Base-by-base conservation (phyloP, 2,329 filamentous ascomycete species). In the Alternaria sp. region DNA sequence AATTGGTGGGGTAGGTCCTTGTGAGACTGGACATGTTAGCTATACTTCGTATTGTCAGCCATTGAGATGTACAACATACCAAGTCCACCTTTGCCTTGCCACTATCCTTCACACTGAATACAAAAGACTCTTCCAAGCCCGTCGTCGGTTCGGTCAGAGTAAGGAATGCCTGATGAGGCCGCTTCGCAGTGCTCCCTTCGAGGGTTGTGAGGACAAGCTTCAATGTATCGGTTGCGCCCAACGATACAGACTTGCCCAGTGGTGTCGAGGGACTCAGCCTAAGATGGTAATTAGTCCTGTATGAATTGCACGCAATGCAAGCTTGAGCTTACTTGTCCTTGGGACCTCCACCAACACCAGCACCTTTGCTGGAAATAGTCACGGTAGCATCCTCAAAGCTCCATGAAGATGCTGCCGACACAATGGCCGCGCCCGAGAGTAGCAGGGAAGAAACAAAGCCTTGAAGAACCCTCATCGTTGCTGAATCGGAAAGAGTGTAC, bases 111-210 rank as follows among this genome's bases (percentile, higher is more conserved):
- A 96, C 82, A 10, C 81, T 88, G 69, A 99, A 84, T 1, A 93
- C 88, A 72, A 94, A 97, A 1, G 93, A 93, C 24, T 93, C 89
- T 78, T 98, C 93, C 45, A 99, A 83, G 34, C 91, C 92, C 10
- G 88, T 89, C 11, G 83, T 81, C 10, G 84, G 81, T 69, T 98
- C 93, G 69, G 86, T 88, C 57, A 99, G 80, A 14, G 95, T 84
- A 53, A 99, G 84, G 82, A 97, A 97, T 5, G 93, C 93, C 80
- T 99, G 95, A 79, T 99, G 95, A 69, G 95, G 92, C 66, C 91
- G 88, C 83, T 93, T 94, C 45, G 86, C 85, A 69, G 88, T 89
- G 79, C 88, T 88, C 74, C 86, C 88, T 72, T 97, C 92, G 75
- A 90, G 90, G 8, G 92, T 85, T 33, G 92, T 96, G 71, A 99